Conservation (phyloP, 129 eudicot species). For the Escallonia herrerae region DNA sequence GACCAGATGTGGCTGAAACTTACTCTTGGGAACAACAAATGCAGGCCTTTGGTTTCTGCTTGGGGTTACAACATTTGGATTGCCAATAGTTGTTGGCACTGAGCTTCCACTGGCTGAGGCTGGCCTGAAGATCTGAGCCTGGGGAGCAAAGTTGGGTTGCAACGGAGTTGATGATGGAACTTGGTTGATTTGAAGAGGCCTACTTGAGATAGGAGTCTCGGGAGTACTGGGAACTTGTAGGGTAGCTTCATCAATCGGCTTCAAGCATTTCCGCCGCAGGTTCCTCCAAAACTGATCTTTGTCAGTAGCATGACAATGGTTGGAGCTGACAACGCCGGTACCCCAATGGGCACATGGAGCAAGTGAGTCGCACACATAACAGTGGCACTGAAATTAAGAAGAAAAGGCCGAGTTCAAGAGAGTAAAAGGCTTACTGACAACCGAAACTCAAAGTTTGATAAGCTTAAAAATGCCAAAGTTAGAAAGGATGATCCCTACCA, state of each 20-base stretch:
- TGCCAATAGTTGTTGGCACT: constrained; percentile 20
- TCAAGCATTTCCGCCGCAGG: constrained; percentile 49
- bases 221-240: constrained; percentile 8
- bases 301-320: constrained; percentile 83
- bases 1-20: constrained; percentile 30
- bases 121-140: constrained; percentile 17
- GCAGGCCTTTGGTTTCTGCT: constrained; percentile 22
- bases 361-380: constrained; percentile 86
- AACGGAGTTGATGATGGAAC: constrained; percentile 3
- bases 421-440: background rate
- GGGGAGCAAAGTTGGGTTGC: constrained; percentile 12
- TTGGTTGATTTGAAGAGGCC: constrained; percentile 16
- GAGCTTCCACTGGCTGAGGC: constrained; percentile 25
- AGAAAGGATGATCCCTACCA: constrained; percentile 29
- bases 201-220: constrained; percentile 9
- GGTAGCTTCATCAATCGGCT: constrained; percentile 20
- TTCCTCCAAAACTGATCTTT: constrained; percentile 52
- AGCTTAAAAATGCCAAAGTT: background rate
- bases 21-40: constrained; percentile 23
- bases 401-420: constrained; percentile 5
- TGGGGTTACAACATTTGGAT: constrained; percentile 21
- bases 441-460: background rate
- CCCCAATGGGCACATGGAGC: constrained; percentile 88
- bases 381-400: constrained; percentile 68
- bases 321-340: constrained; percentile 32